Base-by-base conservation (phyloP, 345 rosid species). In the Acer negundo region DNA sequence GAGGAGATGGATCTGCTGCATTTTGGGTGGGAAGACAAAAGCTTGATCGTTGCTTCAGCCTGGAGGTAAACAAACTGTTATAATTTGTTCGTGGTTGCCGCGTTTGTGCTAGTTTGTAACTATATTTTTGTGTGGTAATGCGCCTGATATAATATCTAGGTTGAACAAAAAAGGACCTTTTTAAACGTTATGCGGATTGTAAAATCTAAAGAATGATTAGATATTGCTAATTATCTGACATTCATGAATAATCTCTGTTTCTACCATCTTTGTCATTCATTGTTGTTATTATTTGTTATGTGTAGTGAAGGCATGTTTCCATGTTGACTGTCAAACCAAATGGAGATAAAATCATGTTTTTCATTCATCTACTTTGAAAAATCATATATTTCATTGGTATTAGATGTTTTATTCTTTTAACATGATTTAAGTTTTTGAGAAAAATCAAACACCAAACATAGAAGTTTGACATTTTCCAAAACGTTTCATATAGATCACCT, bases 11-110 rank as follows among this genome's bases (percentile, higher is more conserved):
- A 89, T 40, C 89, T 86, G 9, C 90, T 96, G 58, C 97, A 90
- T 73, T 92, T 96, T 75, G 91, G 93, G 51, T 96, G 99, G 99
- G 93, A 90, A 55, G 97, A 88, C 63, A 95, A 88, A 85, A 89
- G 89, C 86, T 88, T 96, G 83, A 89, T 90, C n/a, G 90, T 92
- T 73, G 89, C 97, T 80, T 96, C 98, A 7, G 97, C 93, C 2
- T 95, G 99, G 99, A 91, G 85, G 83, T 91, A 82, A 82, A 84
- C 2, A 82, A 82, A 84, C 2, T 7, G 72, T 15, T 8, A 26
- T 2, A 11, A 63, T 56, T 13, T 8, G 51, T 31, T 53, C 26
- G 44, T 10, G 1, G 1, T 22, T 65, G 40, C 15, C 2, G 51
- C 56, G 62, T 68, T 31, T 55, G 31, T 35, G 17, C 70, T 24